Evolutionary conservation across 2,329 filamentous ascomycete species (phyloP).

Genomic region (Emmonsia crescens): DNA sequence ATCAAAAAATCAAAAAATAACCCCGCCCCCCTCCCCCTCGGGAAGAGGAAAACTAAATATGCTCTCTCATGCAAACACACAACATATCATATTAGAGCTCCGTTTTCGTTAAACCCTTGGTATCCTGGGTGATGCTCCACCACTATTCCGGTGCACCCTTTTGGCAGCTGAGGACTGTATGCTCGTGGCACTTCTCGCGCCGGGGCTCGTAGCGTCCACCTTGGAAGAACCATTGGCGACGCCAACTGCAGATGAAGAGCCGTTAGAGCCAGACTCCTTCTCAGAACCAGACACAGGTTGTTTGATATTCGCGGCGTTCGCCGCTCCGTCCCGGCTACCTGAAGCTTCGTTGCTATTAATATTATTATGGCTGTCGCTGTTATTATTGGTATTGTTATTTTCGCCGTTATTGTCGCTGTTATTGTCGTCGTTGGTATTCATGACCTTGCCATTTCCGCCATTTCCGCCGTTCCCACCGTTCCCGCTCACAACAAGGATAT

Average conservation of each 20-base stretch:
- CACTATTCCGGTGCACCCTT: not conserved
- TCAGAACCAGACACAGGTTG: not conserved
- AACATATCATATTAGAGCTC: not conserved
- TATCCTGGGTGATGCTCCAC: not conserved
- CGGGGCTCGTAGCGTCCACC: not conserved
- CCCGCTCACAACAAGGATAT: not conserved
- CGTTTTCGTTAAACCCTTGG: not conserved
- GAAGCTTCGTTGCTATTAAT: not conserved
- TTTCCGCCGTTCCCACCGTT: not conserved
- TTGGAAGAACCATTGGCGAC: conserved; percentile 1
- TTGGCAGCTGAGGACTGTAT: not conserved
- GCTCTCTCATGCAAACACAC: not conserved
- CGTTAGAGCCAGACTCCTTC: conserved; percentile 1
- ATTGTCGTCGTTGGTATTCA: not conserved
- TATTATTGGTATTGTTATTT: not conserved
- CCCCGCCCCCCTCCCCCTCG: no score
- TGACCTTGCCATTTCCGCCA: not conserved
- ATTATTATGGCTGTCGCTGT: not conserved
- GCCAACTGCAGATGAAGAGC: conserved; percentile 5
- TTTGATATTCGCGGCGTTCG: not conserved
- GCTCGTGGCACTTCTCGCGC: not conserved
- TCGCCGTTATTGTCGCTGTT: not conserved
- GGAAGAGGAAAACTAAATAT: not conserved
- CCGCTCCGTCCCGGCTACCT: not conserved
- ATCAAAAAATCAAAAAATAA: not conserved